Percentiles rank a stretch among this genome's conserved stretches.
These are phyloP conservation scores for Vigna angularis DNA, from an alignment of 306 rosid genomes.

Conservation along the genomic window DNA sequence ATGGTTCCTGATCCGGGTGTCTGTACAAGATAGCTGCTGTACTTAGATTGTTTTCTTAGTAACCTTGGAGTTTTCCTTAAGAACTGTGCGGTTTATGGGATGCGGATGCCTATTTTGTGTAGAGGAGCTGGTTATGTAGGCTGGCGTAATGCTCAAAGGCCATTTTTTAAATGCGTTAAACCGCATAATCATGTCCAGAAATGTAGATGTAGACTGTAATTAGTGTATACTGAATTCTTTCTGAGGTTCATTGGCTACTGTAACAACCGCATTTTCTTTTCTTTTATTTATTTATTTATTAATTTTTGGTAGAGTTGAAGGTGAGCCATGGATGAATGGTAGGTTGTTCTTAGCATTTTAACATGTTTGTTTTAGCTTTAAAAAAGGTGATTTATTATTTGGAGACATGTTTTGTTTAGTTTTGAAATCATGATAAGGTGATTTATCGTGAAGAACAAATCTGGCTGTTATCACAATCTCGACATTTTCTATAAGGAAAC, in stretches of 20 bases:
- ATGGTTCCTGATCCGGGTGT: conserved; percentile 38
- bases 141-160: conserved; percentile 30
- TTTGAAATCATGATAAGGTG: too few relatives aligned
- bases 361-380: not conserved
- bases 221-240: conserved; percentile 12
- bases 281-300: not conserved
- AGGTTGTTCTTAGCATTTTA: not conserved
- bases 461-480: too few relatives aligned
- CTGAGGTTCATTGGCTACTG: not conserved
- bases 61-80: conserved; percentile 25
- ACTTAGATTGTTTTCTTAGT: conserved; percentile 26
- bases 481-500: too few relatives aligned
- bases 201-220: conserved; percentile 32
- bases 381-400: not conserved
- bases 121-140: conserved; percentile 19
- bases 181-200: conserved; percentile 3
- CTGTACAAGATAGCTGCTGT: conserved; percentile 40
- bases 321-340: not conserved
- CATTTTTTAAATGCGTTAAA: conserved; percentile 33
- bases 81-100: not conserved
- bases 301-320: not conserved
- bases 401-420: not conserved
- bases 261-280: not conserved
- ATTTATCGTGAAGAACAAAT: too few relatives aligned
- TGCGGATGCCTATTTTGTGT: not conserved